Evolutionary conservation across 2,329 filamentous ascomycete genomes (phyloP).

Genomic region (Apiospora marii): DNA sequence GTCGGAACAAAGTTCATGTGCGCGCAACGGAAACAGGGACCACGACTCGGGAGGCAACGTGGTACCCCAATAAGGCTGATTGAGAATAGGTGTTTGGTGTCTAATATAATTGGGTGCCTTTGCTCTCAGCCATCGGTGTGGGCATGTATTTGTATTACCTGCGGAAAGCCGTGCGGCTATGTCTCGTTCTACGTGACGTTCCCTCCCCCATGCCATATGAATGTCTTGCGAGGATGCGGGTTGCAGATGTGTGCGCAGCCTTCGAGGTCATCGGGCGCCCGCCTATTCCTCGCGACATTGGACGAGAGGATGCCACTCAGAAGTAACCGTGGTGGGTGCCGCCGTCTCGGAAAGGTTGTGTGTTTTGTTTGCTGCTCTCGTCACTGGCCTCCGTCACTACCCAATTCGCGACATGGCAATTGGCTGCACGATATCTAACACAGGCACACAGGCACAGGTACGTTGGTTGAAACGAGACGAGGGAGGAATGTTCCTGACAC

Average conservation of each 20-base stretch:
- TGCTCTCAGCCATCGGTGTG: conserved; percentile 2
- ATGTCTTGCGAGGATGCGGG: not conserved
- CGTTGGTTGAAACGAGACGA: not conserved
- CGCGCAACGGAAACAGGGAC: not conserved
- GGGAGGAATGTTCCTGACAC: not conserved
- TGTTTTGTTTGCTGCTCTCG: not conserved
- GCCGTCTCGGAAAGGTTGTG: no score
- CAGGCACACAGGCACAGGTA: not conserved
- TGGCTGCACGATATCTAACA: not conserved
- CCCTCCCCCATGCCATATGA: not conserved
- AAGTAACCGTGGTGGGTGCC: not conserved
- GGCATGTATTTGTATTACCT: not conserved
- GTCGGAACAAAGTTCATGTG: conserved; percentile 4
- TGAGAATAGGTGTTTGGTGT: not conserved
- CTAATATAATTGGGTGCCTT: not conserved
- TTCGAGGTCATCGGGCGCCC: not conserved
- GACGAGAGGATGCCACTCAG: not conserved
- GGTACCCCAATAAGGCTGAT: not conserved
- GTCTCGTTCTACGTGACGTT: not conserved
- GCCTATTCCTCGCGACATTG: not conserved
- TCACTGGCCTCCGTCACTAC: not conserved
- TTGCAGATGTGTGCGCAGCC: not conserved
- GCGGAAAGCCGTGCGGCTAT: not conserved
- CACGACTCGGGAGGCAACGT: conserved; percentile 11
- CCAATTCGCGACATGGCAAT: not conserved